These are phyloP conservation scores for Lentinula sp. DNA, from an alignment of 768 basidiomycete species.

Conservation along the genomic window DNA sequence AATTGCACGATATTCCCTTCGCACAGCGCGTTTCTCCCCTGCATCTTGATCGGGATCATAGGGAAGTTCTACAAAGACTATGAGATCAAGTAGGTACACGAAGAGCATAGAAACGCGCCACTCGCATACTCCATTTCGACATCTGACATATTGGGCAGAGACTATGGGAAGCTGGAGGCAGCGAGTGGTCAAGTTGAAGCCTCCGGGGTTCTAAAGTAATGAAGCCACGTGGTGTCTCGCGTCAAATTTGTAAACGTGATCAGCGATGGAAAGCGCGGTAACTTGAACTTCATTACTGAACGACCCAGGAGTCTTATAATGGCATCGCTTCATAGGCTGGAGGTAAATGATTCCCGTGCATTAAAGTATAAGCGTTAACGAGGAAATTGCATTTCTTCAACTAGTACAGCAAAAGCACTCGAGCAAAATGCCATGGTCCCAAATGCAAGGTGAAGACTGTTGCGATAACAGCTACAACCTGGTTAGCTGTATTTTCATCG, in stretches of 20 bases:
- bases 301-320: background rate
- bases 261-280: background rate
- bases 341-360: background rate
- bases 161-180: no score
- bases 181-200: no score
- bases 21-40: slow-evolving; percentile 68
- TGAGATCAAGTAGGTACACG: background rate
- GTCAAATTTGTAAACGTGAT: background rate
- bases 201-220: no score
- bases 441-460: slow-evolving; percentile 21
- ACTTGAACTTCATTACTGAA: background rate
- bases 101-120: background rate
- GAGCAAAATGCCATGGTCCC: slow-evolving; percentile 65
- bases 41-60: slow-evolving; percentile 87
- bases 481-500: background rate
- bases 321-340: background rate
- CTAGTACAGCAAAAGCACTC: slow-evolving; percentile 68
- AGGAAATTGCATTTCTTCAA: background rate
- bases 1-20: slow-evolving; percentile 68
- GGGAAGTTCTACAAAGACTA: slow-evolving; percentile 11
- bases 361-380: background rate
- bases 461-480: slow-evolving; percentile 30
- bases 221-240: background rate
- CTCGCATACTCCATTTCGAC: slow-evolving; percentile 2
- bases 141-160: background rate